Evolutionary conservation across 176 grass and related monocot genomes (phyloP), one percentile per base, ranked within the genome.

Genomic region (Aegilops bicornis): DNA sequence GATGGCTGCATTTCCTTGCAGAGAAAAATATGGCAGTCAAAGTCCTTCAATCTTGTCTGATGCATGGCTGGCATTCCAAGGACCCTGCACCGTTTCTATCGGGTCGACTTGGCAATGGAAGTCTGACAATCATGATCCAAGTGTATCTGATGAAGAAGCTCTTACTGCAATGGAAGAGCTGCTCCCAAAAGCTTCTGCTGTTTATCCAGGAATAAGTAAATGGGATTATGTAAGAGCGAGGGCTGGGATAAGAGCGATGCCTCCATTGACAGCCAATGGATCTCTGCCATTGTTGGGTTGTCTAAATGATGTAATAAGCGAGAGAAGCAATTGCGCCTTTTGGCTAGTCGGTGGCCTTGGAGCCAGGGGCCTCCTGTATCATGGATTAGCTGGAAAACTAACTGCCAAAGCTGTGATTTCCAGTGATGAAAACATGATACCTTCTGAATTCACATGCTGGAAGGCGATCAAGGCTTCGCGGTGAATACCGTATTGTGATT

Each of bases 81-180:
- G 92, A 40, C 88, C 96, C 35, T 22, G 72, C 32, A 48, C 36
- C 20, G 85, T 98, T 58, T 95, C 84, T 31, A 24, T 98, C 27
- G 96, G 96, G 9, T 98, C 96, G 22, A 96, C 96, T 25, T 98
- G 96, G 96, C 90, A 98, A n/a, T 96, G 96, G 93, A 88, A 92
- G 4, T 90, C 92, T 54, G 88, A 79, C 27, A 92, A 96, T 58
- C 84, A 80, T 82, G 77, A 52, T 66, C 83, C 88, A 79, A 63
- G 29, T 79, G 92, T 94, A 50, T 92, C 71, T 22, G 79, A 95
- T 79, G 93, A 98, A 88, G 96, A 98, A 86, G 82, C 84, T 81
- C 45, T 36, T 74, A 25, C 69, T 82, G 90, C 96, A 85, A 90
- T 87, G 71, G 84, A 77, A 78, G 90, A 98, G 62, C 76, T 98